These are phyloP conservation scores for Amanita pallidorosea DNA, from an alignment of 768 basidiomycete species.

Conservation along the genomic window DNA sequence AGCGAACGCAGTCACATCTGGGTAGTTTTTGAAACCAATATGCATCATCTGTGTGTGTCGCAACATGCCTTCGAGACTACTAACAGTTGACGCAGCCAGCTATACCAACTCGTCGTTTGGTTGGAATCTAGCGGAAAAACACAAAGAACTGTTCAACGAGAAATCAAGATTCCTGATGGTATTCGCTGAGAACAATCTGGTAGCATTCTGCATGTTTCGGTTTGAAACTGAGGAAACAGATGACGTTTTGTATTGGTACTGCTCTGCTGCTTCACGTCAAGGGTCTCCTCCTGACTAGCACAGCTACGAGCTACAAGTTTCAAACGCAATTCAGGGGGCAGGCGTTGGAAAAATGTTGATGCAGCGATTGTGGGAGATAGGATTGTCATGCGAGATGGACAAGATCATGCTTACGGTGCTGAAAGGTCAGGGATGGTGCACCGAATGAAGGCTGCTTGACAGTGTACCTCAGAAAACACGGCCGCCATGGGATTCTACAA, in stretches of 20 bases:
- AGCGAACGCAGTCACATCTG: slow-evolving; percentile 37
- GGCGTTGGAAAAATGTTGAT: slow-evolving; percentile 55
- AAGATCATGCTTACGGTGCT: slow-evolving; percentile 71
- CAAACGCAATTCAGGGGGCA: slow-evolving; percentile 25
- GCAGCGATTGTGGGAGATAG: slow-evolving; percentile 37
- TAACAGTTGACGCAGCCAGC: slow-evolving; percentile 18
- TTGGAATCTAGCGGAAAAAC: slow-evolving; percentile 50
- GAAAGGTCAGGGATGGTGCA: slow-evolving; percentile 20
- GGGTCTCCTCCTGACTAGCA: not conserved
- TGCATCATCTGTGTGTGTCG: slow-evolving; percentile 34
- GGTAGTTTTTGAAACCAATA: slow-evolving; percentile 45
- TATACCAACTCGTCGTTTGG: slow-evolving; percentile 51
- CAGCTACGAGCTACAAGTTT: slow-evolving; percentile 64
- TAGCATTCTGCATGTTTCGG: slow-evolving; percentile 51
- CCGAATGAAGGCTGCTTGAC: not conserved
- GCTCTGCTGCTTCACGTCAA: not conserved
- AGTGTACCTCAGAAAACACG: slow-evolving; percentile 9
- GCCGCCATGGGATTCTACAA: slow-evolving; percentile 37
- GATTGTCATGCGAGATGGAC: slow-evolving; percentile 42
- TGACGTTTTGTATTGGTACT: slow-evolving; percentile 62
- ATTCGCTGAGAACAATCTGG: slow-evolving; percentile 11
- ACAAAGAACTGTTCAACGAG: slow-evolving; percentile 46
- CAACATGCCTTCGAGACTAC: not conserved
- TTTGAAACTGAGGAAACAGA: slow-evolving; percentile 60
- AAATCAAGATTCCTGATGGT: slow-evolving; percentile 53